Base-by-base conservation (phyloP, 1,284 basidiomycete genomes). In the Kalmanozyma brasiliensis region DNA sequence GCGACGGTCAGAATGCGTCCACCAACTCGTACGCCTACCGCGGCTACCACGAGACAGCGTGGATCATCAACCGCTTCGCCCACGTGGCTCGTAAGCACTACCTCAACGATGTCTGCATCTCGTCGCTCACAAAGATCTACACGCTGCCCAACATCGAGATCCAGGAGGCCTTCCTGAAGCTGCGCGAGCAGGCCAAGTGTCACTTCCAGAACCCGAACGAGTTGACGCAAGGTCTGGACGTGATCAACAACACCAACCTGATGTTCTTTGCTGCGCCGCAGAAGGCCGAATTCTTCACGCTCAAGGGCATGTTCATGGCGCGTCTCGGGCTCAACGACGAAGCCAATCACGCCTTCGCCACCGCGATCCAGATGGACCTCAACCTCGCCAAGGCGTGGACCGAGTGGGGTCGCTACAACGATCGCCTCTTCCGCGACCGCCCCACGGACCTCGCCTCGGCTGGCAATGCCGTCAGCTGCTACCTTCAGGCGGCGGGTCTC, bases 11-110 rank as follows among this genome's bases (percentile, higher is more conserved):
- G 63, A 76, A 76, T 38, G 77, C 77, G 8, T 75, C 74, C 29
- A 84, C 85, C 24, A 84, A 84, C 33, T 98, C 94, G 2, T 93
- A 90, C 80, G 96, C 95, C 5, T 98, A 94, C 83, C 88, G 97
- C 52, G 97, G 96, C n/a, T 98, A 93, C 83, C 97, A 99, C 81
- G 96, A 98, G 86, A 98, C 94, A 0, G 96, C 96, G 4, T 99
- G 96, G 97, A 98, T 98, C 83, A 98, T 98, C 86, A 99, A 99
- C 83, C 90, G 96, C 9, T 98, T 99, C 81, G 97, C 97, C n/a
- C 96, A 98, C 82, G 94, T 98, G 52, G 95, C 97, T 23, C 87
- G 96, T 60, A 97, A 98, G 84, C 96, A 99, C 80, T 92, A 95
- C 66, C 87, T 99, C 10, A 87, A 94, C 48, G 95, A 98, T 49